Base-by-base conservation (phyloP, 139 green algal species). In the Diplosphaera chodatii region DNA sequence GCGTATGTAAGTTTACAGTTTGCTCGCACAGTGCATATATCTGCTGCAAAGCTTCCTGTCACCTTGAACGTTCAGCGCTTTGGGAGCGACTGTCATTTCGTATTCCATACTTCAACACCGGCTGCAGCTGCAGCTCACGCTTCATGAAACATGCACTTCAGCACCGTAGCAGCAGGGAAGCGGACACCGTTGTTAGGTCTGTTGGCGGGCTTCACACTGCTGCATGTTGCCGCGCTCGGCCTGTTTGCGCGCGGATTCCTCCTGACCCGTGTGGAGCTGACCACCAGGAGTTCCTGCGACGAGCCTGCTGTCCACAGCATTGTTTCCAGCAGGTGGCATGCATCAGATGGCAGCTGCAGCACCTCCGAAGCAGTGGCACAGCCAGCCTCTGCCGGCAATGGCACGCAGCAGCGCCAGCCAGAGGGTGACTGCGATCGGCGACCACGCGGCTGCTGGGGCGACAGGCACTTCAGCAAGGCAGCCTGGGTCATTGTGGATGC, bases 231-330 rank as follows among this genome's bases (percentile, higher is more conserved):
- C 20, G 64, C 69, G 21, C 31, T 87, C 21, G 63, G 29, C 5
- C 66, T 93, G 1, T 97, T 97, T 67, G 56, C 87, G 0, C 56
- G 71, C 18, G 92, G 92, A 18, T 97, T 96, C 40, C 73, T 97
- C 20, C 77, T 97, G 3, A 94, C 85, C 0, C 80, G 90, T 3
- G 69, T 93, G 20, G 88, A 97, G 77, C 75, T 97, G 20, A 64
- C 76, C 0, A 32, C 88, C 56, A 66, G 68, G 5, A 74, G 33
- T 22, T n/a, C 8, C n/a, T 81, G 55, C 41, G 34, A 21, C 32
- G 6, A 69, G 25, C 25, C 48, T 59, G 3, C 48, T 5, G 48
- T n/a, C 13, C 3, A 25, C 16, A n/a, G 6, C 8, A 48, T 69
- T 31, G 40, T 33, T 1, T 65, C 32, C 10, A 31, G 28, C 5